Base-by-base conservation (phyloP, 2,329 filamentous ascomycete species). In the Talaromyces rugulosus region DNA sequence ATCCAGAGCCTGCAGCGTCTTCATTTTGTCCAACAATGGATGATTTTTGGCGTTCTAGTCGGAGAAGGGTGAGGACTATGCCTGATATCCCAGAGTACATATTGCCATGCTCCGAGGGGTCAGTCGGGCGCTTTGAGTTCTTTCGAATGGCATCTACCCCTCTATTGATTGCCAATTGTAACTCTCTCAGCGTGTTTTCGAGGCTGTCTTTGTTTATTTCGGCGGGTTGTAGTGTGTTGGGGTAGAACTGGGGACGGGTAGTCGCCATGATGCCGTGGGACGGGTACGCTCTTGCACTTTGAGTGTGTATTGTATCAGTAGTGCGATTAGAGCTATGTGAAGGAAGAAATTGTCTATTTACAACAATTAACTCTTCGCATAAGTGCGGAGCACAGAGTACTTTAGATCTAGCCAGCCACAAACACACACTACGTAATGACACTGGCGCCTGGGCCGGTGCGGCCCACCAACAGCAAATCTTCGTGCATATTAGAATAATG, bases 31-130 rank as follows among this genome's bases (percentile, higher is more conserved):
- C 63, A 1, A 52, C 60, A 16, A 78, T 56, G 9, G 69, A 70
- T 12, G 66, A 56, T 5, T 67, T 68, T 62, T 78, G 76, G 27
- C 71, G 73, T 11, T 71, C 69, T 16, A 78, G 69, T n/a, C 76
- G 74, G 12, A 77, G 67, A 55, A 76, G 75, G 50, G 74, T 68
- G 52, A 77, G 66, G 40, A 72, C 70, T 53, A 76, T 67, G 12
- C 76, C 76, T 77, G 62, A 67, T 63, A 69, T 67, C 31, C 70
- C 71, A 42, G 66, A 68, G 42, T 75, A 76, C 18, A 75, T 65
- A 53, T 72, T 65, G 47, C 68, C 75, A 59, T 65, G 66, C 11
- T 60, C 52, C 5, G 66, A 67, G 62, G 69, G 68, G 58, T 68
- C 66, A 12, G 66, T 66, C 30, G 67, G 68, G 8, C 68, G 60